Evolutionary conservation across 768 basidiomycete genomes (phyloP).

Genomic region (Cyclocybe aegerita): DNA sequence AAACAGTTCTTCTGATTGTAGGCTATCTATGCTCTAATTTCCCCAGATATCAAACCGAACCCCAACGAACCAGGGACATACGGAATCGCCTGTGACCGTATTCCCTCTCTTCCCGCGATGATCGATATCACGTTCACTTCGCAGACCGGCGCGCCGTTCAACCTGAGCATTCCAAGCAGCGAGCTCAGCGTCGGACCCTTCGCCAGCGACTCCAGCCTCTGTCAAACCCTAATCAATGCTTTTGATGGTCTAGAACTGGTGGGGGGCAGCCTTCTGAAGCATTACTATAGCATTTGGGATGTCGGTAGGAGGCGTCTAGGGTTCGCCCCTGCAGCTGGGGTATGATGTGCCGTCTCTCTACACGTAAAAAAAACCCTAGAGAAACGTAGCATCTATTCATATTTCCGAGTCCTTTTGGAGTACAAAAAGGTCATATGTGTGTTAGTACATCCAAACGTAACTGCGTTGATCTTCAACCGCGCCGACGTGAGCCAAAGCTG

Average conservation of each 20-base stretch:
- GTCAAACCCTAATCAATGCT: constrained; percentile 62
- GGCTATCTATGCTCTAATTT: constrained; percentile 59
- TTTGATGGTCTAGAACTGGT: constrained; percentile 51
- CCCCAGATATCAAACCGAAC: constrained; percentile 54
- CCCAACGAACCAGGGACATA: constrained; percentile 52
- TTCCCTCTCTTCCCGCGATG: constrained; percentile 45
- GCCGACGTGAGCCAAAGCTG: no score
- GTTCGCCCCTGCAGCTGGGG: constrained; percentile 44
- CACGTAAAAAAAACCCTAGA: background rate
- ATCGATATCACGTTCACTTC: constrained; percentile 57
- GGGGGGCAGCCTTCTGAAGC: constrained; percentile 57
- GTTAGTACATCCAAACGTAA: no score
- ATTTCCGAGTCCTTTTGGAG: no score
- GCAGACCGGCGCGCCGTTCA: constrained; percentile 46
- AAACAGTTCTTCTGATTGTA: constrained; percentile 18
- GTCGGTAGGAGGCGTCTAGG: constrained; percentile 48
- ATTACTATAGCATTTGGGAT: constrained; percentile 62
- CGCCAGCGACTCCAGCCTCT: constrained; percentile 43
- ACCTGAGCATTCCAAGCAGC: constrained; percentile 55
- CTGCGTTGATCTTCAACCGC: no score
- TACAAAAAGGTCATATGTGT: no score
- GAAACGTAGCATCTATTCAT: no score
- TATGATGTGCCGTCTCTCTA: constrained; percentile 11
- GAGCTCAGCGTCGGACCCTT: constrained; percentile 62
- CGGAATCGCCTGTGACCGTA: constrained; percentile 50